Percentiles rank a stretch among this genome's conserved stretches.
phyloP scores from a whole-genome alignment of 352 stramenopile genomes.

The Plasmopara halstedii region DNA sequence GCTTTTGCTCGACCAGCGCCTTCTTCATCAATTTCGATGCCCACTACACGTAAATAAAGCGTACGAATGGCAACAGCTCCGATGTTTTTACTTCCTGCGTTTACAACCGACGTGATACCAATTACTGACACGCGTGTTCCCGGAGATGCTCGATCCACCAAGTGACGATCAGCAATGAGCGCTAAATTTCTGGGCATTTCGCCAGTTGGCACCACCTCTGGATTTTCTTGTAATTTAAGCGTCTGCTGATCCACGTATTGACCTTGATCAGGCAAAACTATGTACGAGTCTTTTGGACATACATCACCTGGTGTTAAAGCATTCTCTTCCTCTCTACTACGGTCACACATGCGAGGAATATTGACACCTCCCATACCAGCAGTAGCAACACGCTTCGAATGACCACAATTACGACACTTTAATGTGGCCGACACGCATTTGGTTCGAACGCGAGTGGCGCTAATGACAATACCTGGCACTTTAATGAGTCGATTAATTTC shows the following conservation, averaged over 20 bases:
- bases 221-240: conserved; percentile 96
- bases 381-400: conserved; percentile 59
- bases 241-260: conserved; percentile 98
- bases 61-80: conserved; percentile 86
- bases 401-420: conserved; percentile 84
- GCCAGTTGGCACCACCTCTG: conserved; percentile 95
- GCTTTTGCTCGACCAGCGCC: conserved; percentile 82
- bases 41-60: conserved; percentile 94
- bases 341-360: conserved; percentile 82
- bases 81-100: conserved; percentile 60
- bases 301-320: conserved; percentile 25
- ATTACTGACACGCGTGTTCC: conserved; percentile 95
- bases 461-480: conserved; percentile 96
- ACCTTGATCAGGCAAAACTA: conserved; percentile 91
- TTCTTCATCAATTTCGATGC: conserved; percentile 93
- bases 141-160: conserved; percentile 93
- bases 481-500: conserved; percentile 89
- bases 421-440: conserved; percentile 90
- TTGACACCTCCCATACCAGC: conserved; percentile 61
- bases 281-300: conserved; percentile 89
- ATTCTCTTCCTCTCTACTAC: conserved; percentile 45
- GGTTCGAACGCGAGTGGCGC: conserved; percentile 87
- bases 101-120: conserved; percentile 94
- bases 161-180: conserved; percentile 90
- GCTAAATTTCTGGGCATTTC: conserved; percentile 97